These are phyloP conservation scores for Pythium folliculosum DNA, from an alignment of 352 stramenopile genomes.

Conservation along the genomic window DNA sequence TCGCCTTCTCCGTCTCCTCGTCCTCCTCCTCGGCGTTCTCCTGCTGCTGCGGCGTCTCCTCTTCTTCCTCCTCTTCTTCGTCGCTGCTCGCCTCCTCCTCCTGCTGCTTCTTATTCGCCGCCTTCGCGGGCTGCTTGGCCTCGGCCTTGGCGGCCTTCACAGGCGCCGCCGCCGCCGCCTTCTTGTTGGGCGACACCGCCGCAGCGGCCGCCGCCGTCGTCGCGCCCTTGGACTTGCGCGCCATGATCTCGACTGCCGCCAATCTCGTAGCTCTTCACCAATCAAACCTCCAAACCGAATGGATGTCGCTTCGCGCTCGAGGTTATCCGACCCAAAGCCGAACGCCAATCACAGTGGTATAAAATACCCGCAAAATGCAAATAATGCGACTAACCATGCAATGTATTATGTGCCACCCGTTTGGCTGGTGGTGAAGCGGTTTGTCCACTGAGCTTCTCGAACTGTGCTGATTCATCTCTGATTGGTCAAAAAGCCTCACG, in stretches of 20 bases:
- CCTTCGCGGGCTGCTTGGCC: constrained; percentile 30
- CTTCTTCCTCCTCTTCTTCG: constrained; percentile 29
- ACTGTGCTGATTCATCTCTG: background rate
- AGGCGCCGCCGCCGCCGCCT: background rate
- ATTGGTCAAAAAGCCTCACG: constrained; percentile 22
- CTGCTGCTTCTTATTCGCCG: background rate
- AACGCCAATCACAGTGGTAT: background rate
- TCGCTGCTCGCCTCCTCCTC: constrained; percentile 26
- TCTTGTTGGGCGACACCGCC: constrained; percentile 21
- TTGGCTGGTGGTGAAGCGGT: constrained; percentile 37
- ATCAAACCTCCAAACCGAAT: constrained; percentile 21
- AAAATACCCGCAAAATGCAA: constrained; percentile 2
- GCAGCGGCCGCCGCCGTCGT: constrained; percentile 8
- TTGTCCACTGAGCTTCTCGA: constrained; percentile 29
- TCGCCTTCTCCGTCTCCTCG: constrained; percentile 62
- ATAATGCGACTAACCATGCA: constrained; percentile 13
- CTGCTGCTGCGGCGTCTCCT: constrained; percentile 22
- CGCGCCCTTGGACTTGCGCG: constrained; percentile 22
- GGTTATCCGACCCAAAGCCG: background rate
- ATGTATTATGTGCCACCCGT: background rate
- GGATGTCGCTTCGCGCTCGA: constrained; percentile 28
- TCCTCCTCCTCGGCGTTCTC: constrained; percentile 44
- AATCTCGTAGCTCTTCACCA: constrained; percentile 27
- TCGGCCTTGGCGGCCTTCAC: background rate
- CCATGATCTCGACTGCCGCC: constrained; percentile 28